phyloP scores from a whole-genome alignment of 2,329 filamentous ascomycete species.

The Cladophialophora psammophila region DNA sequence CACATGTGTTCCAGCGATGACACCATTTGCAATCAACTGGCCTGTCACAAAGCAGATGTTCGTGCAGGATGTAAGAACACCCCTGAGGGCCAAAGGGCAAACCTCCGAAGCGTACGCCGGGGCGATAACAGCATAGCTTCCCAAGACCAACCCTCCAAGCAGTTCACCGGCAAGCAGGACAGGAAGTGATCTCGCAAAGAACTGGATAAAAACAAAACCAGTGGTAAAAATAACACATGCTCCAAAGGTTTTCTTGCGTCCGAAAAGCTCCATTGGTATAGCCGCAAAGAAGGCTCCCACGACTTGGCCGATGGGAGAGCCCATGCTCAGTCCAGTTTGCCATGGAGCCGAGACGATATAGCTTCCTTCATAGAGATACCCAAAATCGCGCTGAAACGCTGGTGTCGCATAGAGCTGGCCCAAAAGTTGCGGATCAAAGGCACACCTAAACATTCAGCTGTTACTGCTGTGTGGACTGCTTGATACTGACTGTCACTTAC shows the following conservation, averaged over 20 bases:
- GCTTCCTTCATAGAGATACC: slow-evolving; percentile 54
- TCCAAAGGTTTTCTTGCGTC: slow-evolving; percentile 43
- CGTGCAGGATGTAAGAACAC: slow-evolving; percentile 58
- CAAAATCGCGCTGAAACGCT: slow-evolving; percentile 65
- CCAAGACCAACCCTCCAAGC: slow-evolving; percentile 56
- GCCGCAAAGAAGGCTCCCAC: slow-evolving; percentile 51
- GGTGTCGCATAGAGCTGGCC: slow-evolving; percentile 68
- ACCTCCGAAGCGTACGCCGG: slow-evolving; percentile 57
- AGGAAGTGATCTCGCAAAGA: slow-evolving; percentile 45
- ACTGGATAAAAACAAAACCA: slow-evolving; percentile 40
- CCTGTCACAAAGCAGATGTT: slow-evolving; percentile 58
- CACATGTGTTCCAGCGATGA: slow-evolving; percentile 45
- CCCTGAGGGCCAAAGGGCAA: slow-evolving; percentile 53
- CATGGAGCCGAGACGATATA: slow-evolving; percentile 63
- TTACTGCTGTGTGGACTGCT: slow-evolving; percentile 64
- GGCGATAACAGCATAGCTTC: slow-evolving; percentile 58
- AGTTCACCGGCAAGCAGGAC: slow-evolving; percentile 57
- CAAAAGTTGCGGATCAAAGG: slow-evolving; percentile 69
- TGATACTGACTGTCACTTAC: slow-evolving; percentile 72
- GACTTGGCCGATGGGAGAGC: slow-evolving; percentile 56
- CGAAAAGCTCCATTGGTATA: slow-evolving; percentile 50
- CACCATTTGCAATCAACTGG: slow-evolving; percentile 47
- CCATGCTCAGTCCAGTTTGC: slow-evolving; percentile 67
- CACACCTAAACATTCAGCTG: slow-evolving; percentile 24
- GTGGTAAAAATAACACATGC: slow-evolving; percentile 37